phyloP scores from a whole-genome alignment of 345 rosid species.

The Eucalyptus marginata region DNA sequence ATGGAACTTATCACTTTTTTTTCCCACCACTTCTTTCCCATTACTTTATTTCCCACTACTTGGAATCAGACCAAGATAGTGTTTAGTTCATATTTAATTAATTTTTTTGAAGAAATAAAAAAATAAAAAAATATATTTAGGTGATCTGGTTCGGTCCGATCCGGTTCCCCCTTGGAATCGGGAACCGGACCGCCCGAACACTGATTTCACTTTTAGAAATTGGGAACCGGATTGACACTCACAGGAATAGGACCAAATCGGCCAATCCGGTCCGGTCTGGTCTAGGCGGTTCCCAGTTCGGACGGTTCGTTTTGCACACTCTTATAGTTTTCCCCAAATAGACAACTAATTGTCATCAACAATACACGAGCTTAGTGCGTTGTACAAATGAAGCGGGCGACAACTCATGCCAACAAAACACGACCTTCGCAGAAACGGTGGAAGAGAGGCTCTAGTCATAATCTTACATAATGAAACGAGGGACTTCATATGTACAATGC shows the following conservation, averaged over 20 bases:
- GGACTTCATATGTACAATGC: background rate
- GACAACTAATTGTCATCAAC: too few relatives aligned
- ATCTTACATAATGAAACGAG: background rate
- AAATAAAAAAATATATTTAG: too few relatives aligned
- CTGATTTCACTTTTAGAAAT: too few relatives aligned
- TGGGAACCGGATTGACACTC: accelerated
- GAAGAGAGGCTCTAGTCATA: background rate
- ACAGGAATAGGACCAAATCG: accelerated
- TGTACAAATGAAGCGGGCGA: background rate
- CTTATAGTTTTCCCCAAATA: too few relatives aligned
- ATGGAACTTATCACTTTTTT: too few relatives aligned
- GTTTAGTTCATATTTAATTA: too few relatives aligned
- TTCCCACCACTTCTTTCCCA: too few relatives aligned
- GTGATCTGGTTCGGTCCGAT: accelerated
- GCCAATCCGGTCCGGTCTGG: accelerated
- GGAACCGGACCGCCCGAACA: accelerated
- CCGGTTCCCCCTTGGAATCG: accelerated
- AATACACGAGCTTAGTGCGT: background rate
- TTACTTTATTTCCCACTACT: too few relatives aligned
- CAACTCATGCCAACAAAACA: background rate
- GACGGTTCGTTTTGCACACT: accelerated
- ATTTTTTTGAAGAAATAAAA: too few relatives aligned
- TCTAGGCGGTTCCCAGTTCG: accelerated
- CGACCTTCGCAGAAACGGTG: background rate
- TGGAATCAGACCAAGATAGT: accelerated